Base-by-base conservation (phyloP, 495 filamentous ascomycete genomes). In the Penicillium steckii region DNA sequence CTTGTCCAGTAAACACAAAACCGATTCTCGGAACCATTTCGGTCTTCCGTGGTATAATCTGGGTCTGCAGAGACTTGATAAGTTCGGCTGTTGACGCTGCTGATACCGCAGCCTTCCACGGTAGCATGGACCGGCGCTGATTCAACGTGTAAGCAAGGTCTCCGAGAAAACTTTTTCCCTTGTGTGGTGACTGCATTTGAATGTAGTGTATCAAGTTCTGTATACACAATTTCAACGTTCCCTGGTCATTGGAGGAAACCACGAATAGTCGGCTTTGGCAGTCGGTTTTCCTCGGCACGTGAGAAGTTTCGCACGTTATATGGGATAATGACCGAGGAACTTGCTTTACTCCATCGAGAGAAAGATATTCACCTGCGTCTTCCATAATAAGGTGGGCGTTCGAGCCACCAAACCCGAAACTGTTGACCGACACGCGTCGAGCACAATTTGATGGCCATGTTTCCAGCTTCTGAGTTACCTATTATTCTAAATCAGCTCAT, bases 1-100 rank as follows among this genome's bases (percentile, higher is more conserved):
- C 75, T 53, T 78, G 75, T 4, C 75, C 75, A 1, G 75, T 78
- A 49, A 78, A 77, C 0, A 76, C 53, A 35, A 56, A 56, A 1
- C 37, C 53, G 26, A 54, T 15, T 1, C 1, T 48, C 2, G 52
- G 59, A n/a, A n/a, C 9, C 6, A 44, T 33, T 29, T 44, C 3
- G 21, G 47, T 9, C 32, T 26, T 9, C 45, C 53, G 37, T 27
- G n/a, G 8, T 18, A 30, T 17, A 29, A n/a, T 22, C 24, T 18
- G 26, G 13, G 3, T 30, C n/a, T 43, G 52, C 2, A 57, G 58
- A 3, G 44, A 25, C 9, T 23, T 35, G 26, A 44, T 45, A 2
- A 68, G 18, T 3, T 48, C 46, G 0, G 22, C 8, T 3, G 43
- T 4, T 1, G 65, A 52, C 7, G 35, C 33, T n/a, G 44, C 51